phyloP scores from a whole-genome alignment of 1,139 yeast genomes.

The Pichia sp. region DNA sequence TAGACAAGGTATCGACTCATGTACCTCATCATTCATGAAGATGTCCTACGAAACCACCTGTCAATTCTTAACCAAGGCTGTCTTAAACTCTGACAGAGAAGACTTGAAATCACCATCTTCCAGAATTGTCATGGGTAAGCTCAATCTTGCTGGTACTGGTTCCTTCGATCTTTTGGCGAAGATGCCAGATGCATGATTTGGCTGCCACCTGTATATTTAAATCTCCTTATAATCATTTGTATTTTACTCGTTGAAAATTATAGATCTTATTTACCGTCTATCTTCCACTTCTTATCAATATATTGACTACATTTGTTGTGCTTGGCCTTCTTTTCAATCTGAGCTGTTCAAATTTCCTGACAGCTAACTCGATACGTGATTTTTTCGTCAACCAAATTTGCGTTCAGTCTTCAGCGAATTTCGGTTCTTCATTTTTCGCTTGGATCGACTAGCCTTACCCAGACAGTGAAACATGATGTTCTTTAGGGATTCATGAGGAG shows the following conservation, averaged over 20 bases:
- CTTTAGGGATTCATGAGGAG: neutral
- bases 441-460: too few relatives aligned
- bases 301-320: too few relatives aligned
- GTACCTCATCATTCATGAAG: conserved; percentile 95
- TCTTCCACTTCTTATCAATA: too few relatives aligned
- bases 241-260: too few relatives aligned
- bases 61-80: conserved; percentile 95
- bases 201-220: neutral
- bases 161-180: conserved; percentile 80
- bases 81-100: conserved; percentile 86
- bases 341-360: too few relatives aligned
- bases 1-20: conserved; percentile 95
- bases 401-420: too few relatives aligned
- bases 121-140: conserved; percentile 88
- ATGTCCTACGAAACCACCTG: conserved; percentile 99
- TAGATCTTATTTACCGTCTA: too few relatives aligned
- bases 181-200: conserved; percentile 34
- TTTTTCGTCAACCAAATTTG: too few relatives aligned
- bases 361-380: too few relatives aligned
- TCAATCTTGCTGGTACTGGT: conserved; percentile 93
- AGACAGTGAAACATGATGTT: neutral
- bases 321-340: too few relatives aligned
- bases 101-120: conserved; percentile 90
- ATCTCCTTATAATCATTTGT: too few relatives aligned
- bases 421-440: too few relatives aligned